These are phyloP conservation scores for Alternaria metachromatica DNA, from an alignment of 2,329 filamentous ascomycete species.

Conservation along the genomic window DNA sequence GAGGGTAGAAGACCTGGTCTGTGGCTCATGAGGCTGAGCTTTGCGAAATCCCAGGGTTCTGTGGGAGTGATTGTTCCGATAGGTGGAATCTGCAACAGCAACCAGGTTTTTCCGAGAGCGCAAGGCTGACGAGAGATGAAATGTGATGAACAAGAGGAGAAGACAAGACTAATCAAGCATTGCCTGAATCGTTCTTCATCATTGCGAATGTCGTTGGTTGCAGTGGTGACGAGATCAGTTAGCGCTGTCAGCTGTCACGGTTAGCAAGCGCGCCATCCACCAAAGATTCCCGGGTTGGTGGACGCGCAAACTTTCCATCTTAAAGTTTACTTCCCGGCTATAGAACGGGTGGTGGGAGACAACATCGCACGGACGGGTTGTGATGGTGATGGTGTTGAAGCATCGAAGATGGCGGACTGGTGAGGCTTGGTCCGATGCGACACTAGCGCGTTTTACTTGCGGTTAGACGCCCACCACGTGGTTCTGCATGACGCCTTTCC, in stretches of 20 bases:
- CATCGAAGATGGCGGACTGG: not conserved
- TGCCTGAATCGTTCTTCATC: not conserved
- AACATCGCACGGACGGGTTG: not conserved
- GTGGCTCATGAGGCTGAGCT: not conserved
- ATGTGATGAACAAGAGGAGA: not conserved
- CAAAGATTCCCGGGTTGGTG: not conserved
- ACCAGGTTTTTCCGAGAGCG: not conserved
- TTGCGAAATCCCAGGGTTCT: not conserved
- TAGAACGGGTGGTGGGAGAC: not conserved
- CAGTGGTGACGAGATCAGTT: not conserved
- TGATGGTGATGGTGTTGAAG: not conserved
- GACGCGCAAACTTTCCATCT: not conserved
- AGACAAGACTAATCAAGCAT: not conserved
- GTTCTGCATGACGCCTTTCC: constrained; percentile 7
- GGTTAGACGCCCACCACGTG: constrained; percentile 19
- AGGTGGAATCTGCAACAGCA: not conserved
- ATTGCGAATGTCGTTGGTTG: not conserved
- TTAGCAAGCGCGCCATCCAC: not conserved
- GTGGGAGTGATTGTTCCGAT: constrained; percentile 3
- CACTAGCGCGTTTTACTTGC: not conserved
- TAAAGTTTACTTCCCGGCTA: not conserved
- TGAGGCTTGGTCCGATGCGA: not conserved
- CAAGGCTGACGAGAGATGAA: not conserved
- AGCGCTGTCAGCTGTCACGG: not conserved
- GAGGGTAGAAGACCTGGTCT: not conserved